Base-by-base conservation (phyloP, 2,329 filamentous ascomycete genomes). In the Alternaria ventricosa region DNA sequence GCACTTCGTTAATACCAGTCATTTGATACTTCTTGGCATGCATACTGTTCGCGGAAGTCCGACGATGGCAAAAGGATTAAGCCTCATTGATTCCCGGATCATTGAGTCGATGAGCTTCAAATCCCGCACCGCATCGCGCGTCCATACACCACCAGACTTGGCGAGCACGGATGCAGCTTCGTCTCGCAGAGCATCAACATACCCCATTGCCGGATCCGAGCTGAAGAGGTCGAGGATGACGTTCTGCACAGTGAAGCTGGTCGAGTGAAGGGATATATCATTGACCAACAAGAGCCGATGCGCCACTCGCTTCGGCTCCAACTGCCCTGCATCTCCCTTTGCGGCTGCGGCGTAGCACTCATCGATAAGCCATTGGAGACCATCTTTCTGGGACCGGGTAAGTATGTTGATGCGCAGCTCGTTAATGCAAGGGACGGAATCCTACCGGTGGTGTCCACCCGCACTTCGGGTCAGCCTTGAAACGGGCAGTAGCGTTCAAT, bases 291-390 rank as follows among this genome's bases (percentile, higher is more conserved):
- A 57, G 22, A 69, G 60, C 33, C 67, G 67, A 54, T 67, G 65
- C 6, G 61, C 62, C 13, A 69, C 57, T 41, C 67, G 59, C 25
- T 66, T 55, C 1, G 67, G 67, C 22, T 65, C 62, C n/a, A 69
- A 43, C 41, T 69, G 65, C 6, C 55, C 62, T 10, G 36, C 33
- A 41, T 67, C 59, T n/a, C 63, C 63, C 23, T 57, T 63, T 33
- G 59, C 56, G 22, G 59, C 59, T n/a, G 62, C 60, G 18, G 60
- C 55, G 25, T 62, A 62, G 28, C 60, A 62, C 46, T 69, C 67
- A 6, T 67, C 65, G 22, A 69, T 69, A 8, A 69, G 56, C 67
- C 67, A 69, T 63, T 69, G 67, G 5, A 69, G 63, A 5, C 61
- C 67, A 22, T 69, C 67, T 58, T 65, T 61, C 67, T 69, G 25